A percentile compares a stretch with the other conserved stretches of the same genome.
These are phyloP conservation scores for Bolboschoenus planiculmis DNA, from an alignment of 176 grass and related monocot genomes.

Conservation along the genomic window DNA sequence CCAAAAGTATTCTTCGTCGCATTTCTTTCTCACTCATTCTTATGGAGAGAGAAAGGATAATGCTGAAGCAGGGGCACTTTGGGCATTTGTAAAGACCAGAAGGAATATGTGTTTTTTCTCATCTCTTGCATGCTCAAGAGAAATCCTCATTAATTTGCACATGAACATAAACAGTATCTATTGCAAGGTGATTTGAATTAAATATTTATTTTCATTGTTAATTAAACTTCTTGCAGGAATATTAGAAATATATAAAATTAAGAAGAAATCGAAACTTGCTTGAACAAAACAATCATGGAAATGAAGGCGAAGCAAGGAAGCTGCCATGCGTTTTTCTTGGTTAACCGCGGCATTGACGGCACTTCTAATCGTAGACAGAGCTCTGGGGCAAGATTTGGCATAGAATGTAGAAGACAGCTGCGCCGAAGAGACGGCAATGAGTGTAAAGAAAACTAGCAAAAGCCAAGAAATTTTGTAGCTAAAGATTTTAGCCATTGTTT, in stretches of 20 bases:
- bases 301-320: constrained; percentile 61
- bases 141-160: not conserved
- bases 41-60: not conserved
- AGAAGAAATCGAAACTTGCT: constrained; percentile 31
- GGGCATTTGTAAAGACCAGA: not conserved
- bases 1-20: not conserved
- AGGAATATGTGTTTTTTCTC: not conserved
- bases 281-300: constrained; percentile 94
- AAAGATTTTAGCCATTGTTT: not conserved
- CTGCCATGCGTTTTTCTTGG: constrained; percentile 50
- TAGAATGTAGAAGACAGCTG: constrained; percentile 79
- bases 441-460: constrained; percentile 18
- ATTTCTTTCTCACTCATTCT: not conserved
- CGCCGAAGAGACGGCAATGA: constrained; percentile 31
- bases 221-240: not conserved
- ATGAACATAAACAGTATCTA: not conserved
- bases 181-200: not conserved
- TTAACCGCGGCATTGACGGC: constrained; percentile 39
- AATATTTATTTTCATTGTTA: too few relatives aligned
- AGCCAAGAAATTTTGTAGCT: not conserved
- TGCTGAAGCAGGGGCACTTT: not conserved
- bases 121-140: not conserved
- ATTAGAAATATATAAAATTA: not conserved
- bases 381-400: constrained; percentile 49
- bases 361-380: constrained; percentile 45